A percentile compares a stretch with the other conserved stretches of the same genome.
phyloP scores from a whole-genome alignment of 805 yeast species.

The Pichia rugopelliculosa region DNA sequence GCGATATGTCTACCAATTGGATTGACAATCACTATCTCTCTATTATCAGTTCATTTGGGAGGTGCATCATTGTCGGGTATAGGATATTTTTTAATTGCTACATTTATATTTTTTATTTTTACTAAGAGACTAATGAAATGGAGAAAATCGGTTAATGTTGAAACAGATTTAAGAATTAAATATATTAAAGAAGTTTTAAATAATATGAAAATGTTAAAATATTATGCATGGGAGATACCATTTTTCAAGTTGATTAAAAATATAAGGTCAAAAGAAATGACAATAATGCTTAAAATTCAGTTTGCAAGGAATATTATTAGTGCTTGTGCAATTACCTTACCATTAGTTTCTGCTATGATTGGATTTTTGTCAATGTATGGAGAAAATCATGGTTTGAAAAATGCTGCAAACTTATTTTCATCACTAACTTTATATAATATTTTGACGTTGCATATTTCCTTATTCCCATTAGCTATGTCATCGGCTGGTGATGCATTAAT shows the following conservation, averaged over 20 bases:
- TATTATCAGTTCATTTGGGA: conserved; percentile 64
- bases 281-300: conserved; percentile 53
- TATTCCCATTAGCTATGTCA: conserved; percentile 65
- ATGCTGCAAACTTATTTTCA: conserved; percentile 60
- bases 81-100: conserved; percentile 45
- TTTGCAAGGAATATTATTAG: conserved; percentile 53
- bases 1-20: conserved; percentile 58
- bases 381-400: conserved; percentile 29
- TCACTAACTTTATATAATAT: conserved; percentile 62
- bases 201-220: conserved; percentile 75
- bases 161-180: conserved; percentile 72
- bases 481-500: conserved; percentile 65
- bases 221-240: conserved; percentile 87
- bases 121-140: conserved; percentile 46
- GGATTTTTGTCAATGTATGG: conserved; percentile 38
- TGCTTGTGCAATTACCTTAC: conserved; percentile 59
- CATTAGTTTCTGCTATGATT: conserved; percentile 65
- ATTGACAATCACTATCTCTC: conserved; percentile 52
- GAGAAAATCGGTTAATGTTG: conserved; percentile 50
- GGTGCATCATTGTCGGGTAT: conserved; percentile 67
- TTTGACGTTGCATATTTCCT: conserved; percentile 52
- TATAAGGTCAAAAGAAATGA: conserved; percentile 57
- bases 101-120: conserved; percentile 37
- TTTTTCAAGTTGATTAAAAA: conserved; percentile 50
- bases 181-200: conserved; percentile 71